These are phyloP conservation scores for Aspergillus sp. DNA, from an alignment of 2,329 filamentous ascomycete species.

Conservation along the genomic window DNA sequence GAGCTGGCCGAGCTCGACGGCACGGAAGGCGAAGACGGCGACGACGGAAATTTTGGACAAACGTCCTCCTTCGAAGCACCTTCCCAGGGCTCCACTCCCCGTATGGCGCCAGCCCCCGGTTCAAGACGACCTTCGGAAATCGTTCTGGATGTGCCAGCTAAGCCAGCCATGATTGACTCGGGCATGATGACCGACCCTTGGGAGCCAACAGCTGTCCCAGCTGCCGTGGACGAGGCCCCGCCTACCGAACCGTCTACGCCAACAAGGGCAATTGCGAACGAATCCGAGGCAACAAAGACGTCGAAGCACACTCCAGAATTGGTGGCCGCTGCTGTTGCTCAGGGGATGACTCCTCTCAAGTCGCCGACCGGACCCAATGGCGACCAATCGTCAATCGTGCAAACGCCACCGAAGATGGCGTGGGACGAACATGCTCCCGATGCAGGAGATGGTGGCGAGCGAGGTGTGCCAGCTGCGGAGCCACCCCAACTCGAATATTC, in stretches of 20 bases:
- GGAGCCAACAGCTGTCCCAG: constrained; percentile 29
- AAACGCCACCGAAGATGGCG: constrained; percentile 34
- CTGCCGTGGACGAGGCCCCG: constrained; percentile 13
- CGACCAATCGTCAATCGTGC: constrained; percentile 23
- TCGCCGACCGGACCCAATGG: constrained; percentile 10
- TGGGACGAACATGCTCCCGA: constrained; percentile 27
- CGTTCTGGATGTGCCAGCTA: constrained; percentile 14
- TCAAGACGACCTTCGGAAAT: constrained; percentile 27
- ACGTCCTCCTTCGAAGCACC: constrained; percentile 27
- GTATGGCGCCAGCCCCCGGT: constrained; percentile 20
- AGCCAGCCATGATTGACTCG: constrained; percentile 49
- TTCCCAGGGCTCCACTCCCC: constrained; percentile 35
- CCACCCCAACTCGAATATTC: constrained; percentile 24
- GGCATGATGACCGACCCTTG: constrained; percentile 56
- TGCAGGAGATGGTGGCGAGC: constrained; percentile 4
- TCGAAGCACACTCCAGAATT: constrained; percentile 16
- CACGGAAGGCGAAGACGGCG: constrained; percentile 48
- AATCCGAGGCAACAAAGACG: constrained; percentile 12
- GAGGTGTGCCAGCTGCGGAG: constrained; percentile 10
- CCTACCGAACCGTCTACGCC: constrained; percentile 16
- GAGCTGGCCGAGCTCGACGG: constrained; percentile 76
- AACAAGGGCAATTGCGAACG: constrained; percentile 8
- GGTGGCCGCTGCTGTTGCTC: constrained; percentile 24
- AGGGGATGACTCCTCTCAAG: constrained; percentile 28
- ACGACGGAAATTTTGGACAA: constrained; percentile 42